These are phyloP conservation scores for Vachellia pachyceras DNA, from an alignment of 306 rosid species.

Conservation along the genomic window DNA sequence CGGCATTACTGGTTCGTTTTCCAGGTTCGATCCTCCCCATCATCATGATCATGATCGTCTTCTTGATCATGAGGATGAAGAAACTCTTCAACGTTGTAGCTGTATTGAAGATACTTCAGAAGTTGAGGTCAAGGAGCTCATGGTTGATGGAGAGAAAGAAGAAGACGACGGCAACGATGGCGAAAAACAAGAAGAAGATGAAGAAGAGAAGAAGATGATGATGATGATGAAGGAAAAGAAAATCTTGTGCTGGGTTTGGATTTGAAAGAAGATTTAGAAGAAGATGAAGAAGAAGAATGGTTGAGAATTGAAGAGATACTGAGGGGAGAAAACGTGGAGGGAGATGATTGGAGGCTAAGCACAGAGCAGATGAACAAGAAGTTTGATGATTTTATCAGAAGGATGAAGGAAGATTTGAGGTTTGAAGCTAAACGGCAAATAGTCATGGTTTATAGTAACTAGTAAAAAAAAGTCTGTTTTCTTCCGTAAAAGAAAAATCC, in stretches of 20 bases:
- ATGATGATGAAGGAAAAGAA: slow-evolving; percentile 35
- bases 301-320: slow-evolving; percentile 33
- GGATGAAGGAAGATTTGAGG: slow-evolving; percentile 71
- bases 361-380: slow-evolving; percentile 82
- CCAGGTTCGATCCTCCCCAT: slow-evolving; percentile 16
- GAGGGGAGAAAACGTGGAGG: slow-evolving; percentile 47
- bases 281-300: slow-evolving; percentile 11
- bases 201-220: no score
- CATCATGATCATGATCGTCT: slow-evolving; percentile 15
- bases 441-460: slow-evolving; percentile 48
- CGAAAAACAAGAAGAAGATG: slow-evolving; percentile 32
- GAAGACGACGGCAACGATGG: not conserved
- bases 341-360: slow-evolving; percentile 48
- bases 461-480: not conserved
- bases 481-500: no score
- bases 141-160: slow-evolving; percentile 7
- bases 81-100: slow-evolving; percentile 30
- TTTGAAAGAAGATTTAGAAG: not conserved
- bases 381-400: slow-evolving; percentile 83
- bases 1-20: slow-evolving; percentile 56
- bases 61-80: slow-evolving; percentile 29
- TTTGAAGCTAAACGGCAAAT: slow-evolving; percentile 67
- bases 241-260: not conserved
- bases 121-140: slow-evolving; percentile 10
- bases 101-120: slow-evolving; percentile 24